These are phyloP conservation scores for Lodderomyces theae DNA, from an alignment of 1,139 yeast genomes.

Conservation along the genomic window DNA sequence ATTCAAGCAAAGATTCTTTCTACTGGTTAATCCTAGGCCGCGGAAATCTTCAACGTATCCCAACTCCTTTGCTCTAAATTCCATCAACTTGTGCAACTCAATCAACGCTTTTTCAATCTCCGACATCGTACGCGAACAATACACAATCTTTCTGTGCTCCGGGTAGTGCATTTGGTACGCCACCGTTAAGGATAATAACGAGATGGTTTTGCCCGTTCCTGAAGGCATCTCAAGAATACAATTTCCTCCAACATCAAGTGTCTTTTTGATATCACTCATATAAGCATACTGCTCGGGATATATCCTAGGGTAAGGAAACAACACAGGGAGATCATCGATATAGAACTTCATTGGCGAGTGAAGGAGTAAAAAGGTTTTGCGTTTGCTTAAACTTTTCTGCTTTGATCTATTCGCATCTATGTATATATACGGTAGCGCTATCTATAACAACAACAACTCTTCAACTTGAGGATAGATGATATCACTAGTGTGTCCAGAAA, in stretches of 20 bases:
- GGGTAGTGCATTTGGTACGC: constrained; percentile 96
- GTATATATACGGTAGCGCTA: constrained; percentile 17
- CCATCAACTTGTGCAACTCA: constrained; percentile 89
- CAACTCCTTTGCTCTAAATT: constrained; percentile 72
- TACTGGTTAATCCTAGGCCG: constrained; percentile 89
- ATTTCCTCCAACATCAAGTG: constrained; percentile 96
- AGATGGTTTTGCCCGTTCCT: constrained; percentile 98
- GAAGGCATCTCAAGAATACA: constrained; percentile 99
- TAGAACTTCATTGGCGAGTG: constrained; percentile 54
- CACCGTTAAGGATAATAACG: constrained; percentile 82
- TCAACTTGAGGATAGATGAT: constrained; percentile 72
- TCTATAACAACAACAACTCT: constrained; percentile 28
- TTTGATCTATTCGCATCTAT: background rate
- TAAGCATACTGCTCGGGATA: constrained; percentile 98
- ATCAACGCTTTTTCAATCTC: constrained; percentile 96
- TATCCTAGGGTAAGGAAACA: constrained; percentile 95
- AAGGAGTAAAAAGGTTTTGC: background rate
- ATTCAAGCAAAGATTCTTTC: constrained; percentile 90
- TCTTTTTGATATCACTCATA: constrained; percentile 92
- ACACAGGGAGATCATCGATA: constrained; percentile 92
- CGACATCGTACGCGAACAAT: constrained; percentile 99
- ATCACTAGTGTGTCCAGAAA: constrained; percentile 80
- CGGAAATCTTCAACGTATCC: constrained; percentile 86
- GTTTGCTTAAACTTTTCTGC: background rate
- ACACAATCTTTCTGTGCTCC: constrained; percentile 88